Conservation (phyloP, 345 rosid genomes). For the Erysimum cheiranthoides region DNA sequence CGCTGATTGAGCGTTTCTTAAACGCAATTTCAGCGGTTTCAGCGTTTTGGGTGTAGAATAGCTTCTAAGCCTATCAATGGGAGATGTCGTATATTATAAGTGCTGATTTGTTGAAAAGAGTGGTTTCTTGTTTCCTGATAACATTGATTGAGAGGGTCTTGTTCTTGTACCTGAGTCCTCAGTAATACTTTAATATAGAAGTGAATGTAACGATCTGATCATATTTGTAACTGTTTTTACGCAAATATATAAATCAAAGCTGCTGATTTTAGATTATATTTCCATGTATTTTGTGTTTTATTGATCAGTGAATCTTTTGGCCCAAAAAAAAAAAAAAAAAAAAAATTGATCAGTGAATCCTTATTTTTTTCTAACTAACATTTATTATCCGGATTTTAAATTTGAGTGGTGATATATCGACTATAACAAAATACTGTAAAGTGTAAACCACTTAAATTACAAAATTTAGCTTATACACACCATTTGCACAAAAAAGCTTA, state of each 20-base stretch:
- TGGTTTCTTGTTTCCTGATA: slow-evolving; percentile 39
- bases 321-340: too few relatives aligned
- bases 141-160: slow-evolving; percentile 32
- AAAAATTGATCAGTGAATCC: too few relatives aligned
- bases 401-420: too few relatives aligned
- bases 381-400: too few relatives aligned
- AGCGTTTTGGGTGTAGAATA: slow-evolving; percentile 41
- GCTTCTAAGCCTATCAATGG: slow-evolving; percentile 33
- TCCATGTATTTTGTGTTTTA: background rate
- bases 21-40: slow-evolving; percentile 29
- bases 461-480: too few relatives aligned
- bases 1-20: slow-evolving; percentile 23
- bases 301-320: too few relatives aligned
- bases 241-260: background rate
- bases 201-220: slow-evolving; percentile 30
- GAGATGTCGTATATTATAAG: slow-evolving; percentile 28
- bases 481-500: too few relatives aligned
- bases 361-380: too few relatives aligned
- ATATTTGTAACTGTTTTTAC: slow-evolving; percentile 15
- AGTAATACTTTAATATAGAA: slow-evolving; percentile 20
- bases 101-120: slow-evolving; percentile 36
- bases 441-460: too few relatives aligned
- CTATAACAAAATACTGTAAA: too few relatives aligned
- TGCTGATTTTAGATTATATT: background rate
- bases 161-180: slow-evolving; percentile 32